These are phyloP conservation scores for Cyberlindnera saturnus DNA, from an alignment of 805 yeast species.

Conservation along the genomic window DNA sequence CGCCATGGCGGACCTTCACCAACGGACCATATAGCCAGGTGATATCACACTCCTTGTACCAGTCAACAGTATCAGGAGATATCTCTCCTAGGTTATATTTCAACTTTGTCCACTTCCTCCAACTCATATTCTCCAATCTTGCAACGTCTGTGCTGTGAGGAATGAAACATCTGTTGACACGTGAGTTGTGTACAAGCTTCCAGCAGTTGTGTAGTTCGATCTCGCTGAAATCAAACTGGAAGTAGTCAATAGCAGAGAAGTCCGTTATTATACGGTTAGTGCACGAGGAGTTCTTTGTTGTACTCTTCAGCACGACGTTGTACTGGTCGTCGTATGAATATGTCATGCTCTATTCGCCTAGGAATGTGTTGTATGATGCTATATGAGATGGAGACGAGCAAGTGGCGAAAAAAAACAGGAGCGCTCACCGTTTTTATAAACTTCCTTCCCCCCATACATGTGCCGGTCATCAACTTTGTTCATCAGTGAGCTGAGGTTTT, in stretches of 20 bases:
- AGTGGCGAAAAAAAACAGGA: background rate
- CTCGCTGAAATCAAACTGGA: conserved; percentile 30
- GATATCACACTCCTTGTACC: conserved; percentile 93
- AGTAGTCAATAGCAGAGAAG: conserved; percentile 33
- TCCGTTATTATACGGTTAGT: conserved; percentile 6
- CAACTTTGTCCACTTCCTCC: conserved; percentile 95
- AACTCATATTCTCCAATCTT: conserved; percentile 74
- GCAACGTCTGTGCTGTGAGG: conserved; percentile 30
- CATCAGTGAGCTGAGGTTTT: background rate
- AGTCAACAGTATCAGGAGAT: conserved; percentile 79
- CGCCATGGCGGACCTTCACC: conserved; percentile 7
- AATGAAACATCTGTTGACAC: conserved; percentile 22
- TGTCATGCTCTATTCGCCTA: conserved; percentile 4
- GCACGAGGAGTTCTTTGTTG: conserved; percentile 6
- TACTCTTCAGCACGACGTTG: conserved; percentile 14
- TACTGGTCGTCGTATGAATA: conserved; percentile 23
- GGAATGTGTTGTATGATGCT: background rate
- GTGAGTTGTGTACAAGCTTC: conserved; percentile 31
- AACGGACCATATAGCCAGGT: conserved; percentile 94
- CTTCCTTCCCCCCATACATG: background rate
- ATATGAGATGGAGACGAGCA: background rate
- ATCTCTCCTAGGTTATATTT: conserved; percentile 52
- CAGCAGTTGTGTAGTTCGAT: conserved; percentile 34
- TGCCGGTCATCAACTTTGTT: background rate
- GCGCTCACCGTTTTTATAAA: background rate